These are phyloP conservation scores for Diversispora eburnea DNA, from an alignment of 192 early-diverging fungal species.

Conservation along the genomic window DNA sequence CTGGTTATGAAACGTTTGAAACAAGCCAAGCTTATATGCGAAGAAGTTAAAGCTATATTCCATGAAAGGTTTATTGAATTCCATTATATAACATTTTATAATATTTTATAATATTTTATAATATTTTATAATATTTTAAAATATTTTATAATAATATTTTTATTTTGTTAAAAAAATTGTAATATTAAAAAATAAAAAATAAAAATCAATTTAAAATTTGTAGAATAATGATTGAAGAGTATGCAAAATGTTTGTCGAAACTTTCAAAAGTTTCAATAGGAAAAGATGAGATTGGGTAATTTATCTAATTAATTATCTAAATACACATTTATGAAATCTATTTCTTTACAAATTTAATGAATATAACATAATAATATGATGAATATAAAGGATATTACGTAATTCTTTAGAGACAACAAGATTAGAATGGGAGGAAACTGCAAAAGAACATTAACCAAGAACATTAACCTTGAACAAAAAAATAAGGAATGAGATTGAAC, in stretches of 20 bases:
- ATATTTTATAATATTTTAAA: too few relatives aligned
- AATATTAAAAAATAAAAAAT: background rate
- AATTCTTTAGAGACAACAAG: slow-evolving; percentile 54
- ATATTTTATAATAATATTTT: background rate
- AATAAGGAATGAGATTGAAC: slow-evolving; percentile 58
- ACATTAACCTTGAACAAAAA: slow-evolving; percentile 60
- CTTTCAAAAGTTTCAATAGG: slow-evolving; percentile 57
- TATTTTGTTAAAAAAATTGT: background rate
- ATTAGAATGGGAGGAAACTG: slow-evolving; percentile 60
- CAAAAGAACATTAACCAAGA: slow-evolving; percentile 61
- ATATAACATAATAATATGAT: slow-evolving; percentile 1
- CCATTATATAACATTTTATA: too few relatives aligned
- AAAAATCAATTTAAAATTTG: background rate
- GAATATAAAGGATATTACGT: slow-evolving; percentile 45
- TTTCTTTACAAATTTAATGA: background rate
- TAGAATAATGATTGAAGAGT: slow-evolving; percentile 64
- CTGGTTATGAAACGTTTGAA: slow-evolving; percentile 67
- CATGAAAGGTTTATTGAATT: slow-evolving; percentile 40
- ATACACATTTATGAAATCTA: background rate
- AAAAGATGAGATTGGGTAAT: slow-evolving; percentile 65
- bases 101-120: too few relatives aligned
- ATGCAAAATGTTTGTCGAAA: slow-evolving; percentile 64
- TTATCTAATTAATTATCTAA: too few relatives aligned
- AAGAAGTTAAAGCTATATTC: slow-evolving; percentile 62
- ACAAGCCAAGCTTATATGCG: slow-evolving; percentile 64